A percentile compares a stretch with the other conserved stretches of the same genome.
Evolutionary conservation across 345 rosid genomes (phyloP).

Genomic region (Bruguiera parviflora): DNA sequence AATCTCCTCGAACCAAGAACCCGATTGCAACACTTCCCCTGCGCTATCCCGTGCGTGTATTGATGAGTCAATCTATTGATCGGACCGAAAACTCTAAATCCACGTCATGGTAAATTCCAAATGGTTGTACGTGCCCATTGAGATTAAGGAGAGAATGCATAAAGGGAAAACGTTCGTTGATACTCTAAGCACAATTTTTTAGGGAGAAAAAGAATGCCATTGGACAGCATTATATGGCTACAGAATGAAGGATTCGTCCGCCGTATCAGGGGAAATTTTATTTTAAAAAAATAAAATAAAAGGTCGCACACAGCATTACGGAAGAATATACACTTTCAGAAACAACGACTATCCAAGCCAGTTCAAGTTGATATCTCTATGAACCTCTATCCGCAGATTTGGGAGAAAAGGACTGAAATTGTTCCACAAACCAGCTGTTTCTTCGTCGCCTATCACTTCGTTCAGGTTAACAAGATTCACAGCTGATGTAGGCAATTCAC

Average conservation of each 20-base stretch:
- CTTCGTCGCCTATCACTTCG: constrained; percentile 25
- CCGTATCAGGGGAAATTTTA: no score
- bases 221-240: no score
- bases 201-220: no score
- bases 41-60: not conserved
- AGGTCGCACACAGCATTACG: not conserved
- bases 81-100: not conserved
- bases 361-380: constrained; percentile 24
- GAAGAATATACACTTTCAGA: not conserved
- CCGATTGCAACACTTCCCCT: not conserved
- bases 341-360: constrained; percentile 18
- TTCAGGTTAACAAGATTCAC: constrained; percentile 16
- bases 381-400: constrained; percentile 15
- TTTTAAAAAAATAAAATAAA: not conserved
- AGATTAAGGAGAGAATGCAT: not conserved
- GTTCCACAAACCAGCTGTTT: constrained; percentile 23
- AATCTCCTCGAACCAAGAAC: not conserved
- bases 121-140: not conserved
- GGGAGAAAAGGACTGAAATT: not conserved
- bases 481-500: constrained; percentile 22
- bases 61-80: not conserved
- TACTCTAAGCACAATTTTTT: no score
- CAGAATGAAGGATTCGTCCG: no score
- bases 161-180: no score
- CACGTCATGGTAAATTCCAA: not conserved